Conservation (phyloP, 805 yeast genomes). For the Ogataea methanolica region DNA sequence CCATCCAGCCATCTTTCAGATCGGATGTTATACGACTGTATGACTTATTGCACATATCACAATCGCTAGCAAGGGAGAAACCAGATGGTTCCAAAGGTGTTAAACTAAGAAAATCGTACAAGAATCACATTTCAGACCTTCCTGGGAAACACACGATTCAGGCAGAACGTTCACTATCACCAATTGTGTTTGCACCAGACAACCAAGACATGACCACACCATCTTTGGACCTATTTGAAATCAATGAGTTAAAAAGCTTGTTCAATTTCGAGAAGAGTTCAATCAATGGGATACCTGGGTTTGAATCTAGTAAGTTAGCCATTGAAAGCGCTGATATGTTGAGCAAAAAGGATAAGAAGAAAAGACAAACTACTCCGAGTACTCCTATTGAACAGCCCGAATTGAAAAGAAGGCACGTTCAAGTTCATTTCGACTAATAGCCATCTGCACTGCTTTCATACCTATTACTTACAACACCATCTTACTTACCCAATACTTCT, state of each 20-base stretch:
- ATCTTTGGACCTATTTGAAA: constrained; percentile 45
- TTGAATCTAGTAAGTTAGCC: constrained; percentile 64
- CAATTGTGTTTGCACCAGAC: constrained; percentile 34
- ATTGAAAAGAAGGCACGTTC: constrained; percentile 29
- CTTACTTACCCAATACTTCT: too few species aligned
- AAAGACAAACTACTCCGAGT: constrained; percentile 17
- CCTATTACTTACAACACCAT: neutral
- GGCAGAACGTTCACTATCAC: constrained; percentile 36
- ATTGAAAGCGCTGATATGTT: constrained; percentile 37
- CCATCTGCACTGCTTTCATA: neutral
- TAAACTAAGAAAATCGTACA: constrained; percentile 89
- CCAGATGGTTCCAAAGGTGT: constrained; percentile 89
- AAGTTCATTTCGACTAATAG: constrained; percentile 25
- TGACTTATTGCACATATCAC: constrained; percentile 61
- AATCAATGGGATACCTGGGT: constrained; percentile 71
- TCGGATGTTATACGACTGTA: constrained; percentile 68
- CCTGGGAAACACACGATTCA: constrained; percentile 76
- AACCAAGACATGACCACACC: constrained; percentile 33
- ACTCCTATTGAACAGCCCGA: constrained; percentile 22
- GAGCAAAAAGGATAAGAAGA: constrained; percentile 24
- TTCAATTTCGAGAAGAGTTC: constrained; percentile 62
- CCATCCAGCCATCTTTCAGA: constrained; percentile 63
- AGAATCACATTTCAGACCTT: constrained; percentile 82
- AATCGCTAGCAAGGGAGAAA: constrained; percentile 80
- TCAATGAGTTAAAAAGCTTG: constrained; percentile 42